Conservation (phyloP, 768 basidiomycete species). For the Cantharellus cinnabarinus region DNA sequence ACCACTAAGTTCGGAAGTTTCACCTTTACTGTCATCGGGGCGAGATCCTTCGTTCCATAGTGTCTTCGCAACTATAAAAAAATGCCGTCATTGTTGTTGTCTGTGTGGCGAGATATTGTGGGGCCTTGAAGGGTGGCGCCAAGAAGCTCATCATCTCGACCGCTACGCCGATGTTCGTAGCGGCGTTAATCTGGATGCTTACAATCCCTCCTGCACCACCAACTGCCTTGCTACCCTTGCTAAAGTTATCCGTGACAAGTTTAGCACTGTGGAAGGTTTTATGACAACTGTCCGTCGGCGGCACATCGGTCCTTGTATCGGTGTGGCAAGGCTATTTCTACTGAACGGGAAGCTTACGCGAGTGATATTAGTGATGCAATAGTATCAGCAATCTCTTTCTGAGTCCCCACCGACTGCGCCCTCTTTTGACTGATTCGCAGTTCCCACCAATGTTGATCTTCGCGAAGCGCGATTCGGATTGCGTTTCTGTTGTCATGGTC, state of each 20-base stretch:
- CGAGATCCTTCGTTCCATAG: constrained; percentile 18
- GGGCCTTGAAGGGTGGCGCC: constrained; percentile 94
- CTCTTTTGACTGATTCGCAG: too few relatives aligned
- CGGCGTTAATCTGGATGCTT: constrained; percentile 87
- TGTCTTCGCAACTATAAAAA: constrained; percentile 93
- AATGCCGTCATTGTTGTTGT: constrained; percentile 16
- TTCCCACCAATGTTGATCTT: too few relatives aligned
- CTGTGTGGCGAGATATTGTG: constrained; percentile 13
- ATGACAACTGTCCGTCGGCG: constrained; percentile 95
- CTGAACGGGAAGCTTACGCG: constrained; percentile 97
- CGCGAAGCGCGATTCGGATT: too few relatives aligned
- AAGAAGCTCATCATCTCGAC: constrained; percentile 99
- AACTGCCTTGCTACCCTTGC: constrained; percentile 99
- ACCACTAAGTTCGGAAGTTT: constrained; percentile 33
- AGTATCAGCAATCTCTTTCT: neutral
- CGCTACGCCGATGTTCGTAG: constrained; percentile 87
- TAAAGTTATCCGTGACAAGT: constrained; percentile 95
- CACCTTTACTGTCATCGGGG: neutral
- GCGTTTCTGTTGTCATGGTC: too few relatives aligned
- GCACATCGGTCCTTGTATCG: constrained; percentile 98
- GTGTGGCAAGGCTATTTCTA: constrained; percentile 97
- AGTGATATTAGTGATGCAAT: constrained; percentile 13
- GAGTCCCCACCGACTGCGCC: too few relatives aligned
- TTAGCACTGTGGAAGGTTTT: constrained; percentile 86
- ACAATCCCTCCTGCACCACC: constrained; percentile 98